Evolutionary conservation across 306 rosid genomes (phyloP).

Genomic region (Vachellia collinsii): DNA sequence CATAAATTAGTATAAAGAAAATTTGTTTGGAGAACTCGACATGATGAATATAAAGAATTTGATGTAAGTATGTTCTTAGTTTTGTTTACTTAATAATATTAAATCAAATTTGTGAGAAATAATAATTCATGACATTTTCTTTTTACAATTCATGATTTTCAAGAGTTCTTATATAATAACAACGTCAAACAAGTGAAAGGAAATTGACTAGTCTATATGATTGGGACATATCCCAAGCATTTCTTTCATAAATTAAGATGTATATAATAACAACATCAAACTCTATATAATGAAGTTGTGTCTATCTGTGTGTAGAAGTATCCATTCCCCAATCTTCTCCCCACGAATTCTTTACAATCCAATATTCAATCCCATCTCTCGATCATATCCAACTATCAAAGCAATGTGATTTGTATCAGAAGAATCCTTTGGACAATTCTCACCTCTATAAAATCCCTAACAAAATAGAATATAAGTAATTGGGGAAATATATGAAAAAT

Average conservation of each 20-base stretch:
- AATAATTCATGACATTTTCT: background rate
- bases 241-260: too few relatives aligned
- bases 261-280: too few relatives aligned
- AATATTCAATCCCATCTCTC: background rate
- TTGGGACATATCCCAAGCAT: background rate
- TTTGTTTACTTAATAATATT: too few relatives aligned
- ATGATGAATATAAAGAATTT: too few relatives aligned
- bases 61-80: too few relatives aligned
- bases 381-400: constrained; percentile 7
- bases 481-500: background rate
- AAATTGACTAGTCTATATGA: background rate
- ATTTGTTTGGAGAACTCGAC: too few relatives aligned
- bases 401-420: background rate
- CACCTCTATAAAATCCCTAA: constrained; percentile 1
- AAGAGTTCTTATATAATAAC: too few relatives aligned
- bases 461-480: background rate
- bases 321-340: background rate
- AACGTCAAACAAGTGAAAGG: background rate
- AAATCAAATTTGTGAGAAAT: too few relatives aligned
- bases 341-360: background rate
- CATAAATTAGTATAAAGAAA: too few relatives aligned
- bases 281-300: background rate
- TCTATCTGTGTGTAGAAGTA: background rate
- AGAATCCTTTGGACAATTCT: background rate
- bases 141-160: background rate